phyloP scores from a whole-genome alignment of 192 early-diverging fungal species.

The Backusella psychrophila region DNA sequence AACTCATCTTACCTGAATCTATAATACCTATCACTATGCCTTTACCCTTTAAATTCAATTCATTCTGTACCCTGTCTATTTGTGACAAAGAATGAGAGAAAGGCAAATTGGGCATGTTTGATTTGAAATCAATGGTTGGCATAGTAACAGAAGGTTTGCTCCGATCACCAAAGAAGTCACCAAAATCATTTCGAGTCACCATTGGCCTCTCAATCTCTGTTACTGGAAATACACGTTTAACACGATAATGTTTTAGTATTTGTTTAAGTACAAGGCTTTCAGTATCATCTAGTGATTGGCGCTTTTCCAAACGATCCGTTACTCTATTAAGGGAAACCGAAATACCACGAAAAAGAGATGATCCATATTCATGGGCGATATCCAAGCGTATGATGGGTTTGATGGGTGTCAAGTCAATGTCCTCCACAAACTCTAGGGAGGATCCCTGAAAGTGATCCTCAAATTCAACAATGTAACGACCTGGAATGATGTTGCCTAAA shows the following conservation, averaged over 20 bases:
- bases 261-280: background rate
- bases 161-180: background rate
- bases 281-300: background rate
- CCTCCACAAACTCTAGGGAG: slow-evolving; percentile 1
- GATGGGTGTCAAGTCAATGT: background rate
- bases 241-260: slow-evolving; percentile 5
- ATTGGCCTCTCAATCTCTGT: slow-evolving; percentile 7
- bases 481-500: slow-evolving; percentile 6
- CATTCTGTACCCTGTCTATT: slow-evolving; percentile 42
- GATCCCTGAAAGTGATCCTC: slow-evolving; percentile 1
- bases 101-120: background rate
- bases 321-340: slow-evolving; percentile 1
- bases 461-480: slow-evolving; percentile 28
- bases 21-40: slow-evolving; percentile 67
- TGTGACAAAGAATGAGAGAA: slow-evolving; percentile 50
- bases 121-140: background rate
- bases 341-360: slow-evolving; percentile 17
- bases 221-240: slow-evolving; percentile 13
- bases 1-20: slow-evolving; percentile 50
- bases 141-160: background rate
- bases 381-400: background rate
- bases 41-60: slow-evolving; percentile 54
- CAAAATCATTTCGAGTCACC: background rate
- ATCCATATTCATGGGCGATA: slow-evolving; percentile 13
- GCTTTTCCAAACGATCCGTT: background rate